These are phyloP conservation scores for Cytospora piceicola DNA, from an alignment of 2,329 filamentous ascomycete genomes.

Conservation along the genomic window DNA sequence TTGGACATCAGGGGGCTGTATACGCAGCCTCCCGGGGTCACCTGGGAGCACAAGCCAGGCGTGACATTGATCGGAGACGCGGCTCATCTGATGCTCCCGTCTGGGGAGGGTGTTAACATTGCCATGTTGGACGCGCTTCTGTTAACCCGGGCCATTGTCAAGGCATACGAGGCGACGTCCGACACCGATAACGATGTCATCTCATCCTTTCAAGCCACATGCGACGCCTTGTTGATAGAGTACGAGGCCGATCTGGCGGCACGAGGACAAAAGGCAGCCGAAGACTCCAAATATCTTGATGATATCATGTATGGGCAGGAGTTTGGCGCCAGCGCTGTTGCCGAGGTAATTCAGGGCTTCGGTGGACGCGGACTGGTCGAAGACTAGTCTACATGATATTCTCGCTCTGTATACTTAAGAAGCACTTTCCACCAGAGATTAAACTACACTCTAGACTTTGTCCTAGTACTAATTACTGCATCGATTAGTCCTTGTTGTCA, in stretches of 20 bases:
- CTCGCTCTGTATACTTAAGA: no score
- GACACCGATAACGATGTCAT: background rate
- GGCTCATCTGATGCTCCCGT: conserved; percentile 50
- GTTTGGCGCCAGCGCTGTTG: conserved; percentile 9
- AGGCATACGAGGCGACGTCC: conserved; percentile 10
- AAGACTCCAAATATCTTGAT: background rate
- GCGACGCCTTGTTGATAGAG: background rate
- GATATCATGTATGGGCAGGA: conserved; percentile 29
- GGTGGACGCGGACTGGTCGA: background rate
- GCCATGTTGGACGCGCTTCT: conserved; percentile 19
- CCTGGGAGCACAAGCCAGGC: conserved; percentile 46
- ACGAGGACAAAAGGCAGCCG: conserved; percentile 20
- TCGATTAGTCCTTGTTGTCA: no score
- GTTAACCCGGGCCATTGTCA: conserved; percentile 12
- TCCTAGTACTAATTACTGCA: no score
- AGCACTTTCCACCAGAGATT: no score
- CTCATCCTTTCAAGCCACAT: background rate
- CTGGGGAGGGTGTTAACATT: conserved; percentile 18
- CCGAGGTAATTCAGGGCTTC: background rate
- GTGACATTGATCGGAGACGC: conserved; percentile 58
- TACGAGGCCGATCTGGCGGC: background rate
- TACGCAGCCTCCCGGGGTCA: conserved; percentile 46
- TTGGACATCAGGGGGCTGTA: conserved; percentile 36
- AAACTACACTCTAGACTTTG: no score
- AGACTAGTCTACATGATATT: no score